Conservation (phyloP, 108 stramenopile genomes). For the Parmales sp. region DNA sequence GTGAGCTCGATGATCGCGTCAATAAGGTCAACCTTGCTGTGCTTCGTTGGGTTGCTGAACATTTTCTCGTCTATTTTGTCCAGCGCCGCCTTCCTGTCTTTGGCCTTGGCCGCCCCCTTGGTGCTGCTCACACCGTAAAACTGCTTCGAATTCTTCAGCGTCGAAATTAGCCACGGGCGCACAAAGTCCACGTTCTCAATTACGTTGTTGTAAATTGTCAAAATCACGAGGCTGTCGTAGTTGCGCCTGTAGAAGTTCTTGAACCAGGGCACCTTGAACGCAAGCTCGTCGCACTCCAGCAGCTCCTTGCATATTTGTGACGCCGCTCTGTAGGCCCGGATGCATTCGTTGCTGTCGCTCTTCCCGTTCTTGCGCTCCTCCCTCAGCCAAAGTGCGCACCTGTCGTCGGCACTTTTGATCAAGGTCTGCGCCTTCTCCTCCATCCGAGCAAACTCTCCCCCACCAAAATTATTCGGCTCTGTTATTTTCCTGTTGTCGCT, state of each 20-base stretch:
- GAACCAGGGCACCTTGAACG: slow-evolving; percentile 72
- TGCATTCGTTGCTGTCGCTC: slow-evolving; percentile 30
- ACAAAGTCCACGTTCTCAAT: slow-evolving; percentile 69
- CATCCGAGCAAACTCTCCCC: not conserved
- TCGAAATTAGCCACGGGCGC: slow-evolving; percentile 67
- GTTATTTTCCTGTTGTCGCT: slow-evolving; percentile 36
- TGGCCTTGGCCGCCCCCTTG: slow-evolving; percentile 16
- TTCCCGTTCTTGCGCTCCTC: slow-evolving; percentile 32
- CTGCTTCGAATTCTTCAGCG: no score
- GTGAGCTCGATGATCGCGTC: slow-evolving; percentile 71
- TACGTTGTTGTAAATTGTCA: slow-evolving; percentile 62
- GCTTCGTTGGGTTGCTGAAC: slow-evolving; percentile 2
- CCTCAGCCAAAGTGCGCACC: not conserved
- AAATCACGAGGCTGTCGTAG: slow-evolving; percentile 74
- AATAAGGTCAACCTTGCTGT: slow-evolving; percentile 56
- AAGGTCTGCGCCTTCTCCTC: slow-evolving; percentile 28
- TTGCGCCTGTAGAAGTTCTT: slow-evolving; percentile 64
- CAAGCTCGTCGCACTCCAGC: slow-evolving; percentile 54
- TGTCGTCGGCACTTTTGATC: slow-evolving; percentile 27
- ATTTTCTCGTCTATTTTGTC: not conserved
- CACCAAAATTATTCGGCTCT: not conserved
- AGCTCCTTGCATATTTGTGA: slow-evolving; percentile 61
- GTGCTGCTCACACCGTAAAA: slow-evolving; percentile 37
- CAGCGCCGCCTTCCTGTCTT: not conserved
- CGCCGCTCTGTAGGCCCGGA: slow-evolving; percentile 46